Evolutionary conservation across 2,329 filamentous ascomycete species (phyloP).

Genomic region (Cryphonectria nitschkei): DNA sequence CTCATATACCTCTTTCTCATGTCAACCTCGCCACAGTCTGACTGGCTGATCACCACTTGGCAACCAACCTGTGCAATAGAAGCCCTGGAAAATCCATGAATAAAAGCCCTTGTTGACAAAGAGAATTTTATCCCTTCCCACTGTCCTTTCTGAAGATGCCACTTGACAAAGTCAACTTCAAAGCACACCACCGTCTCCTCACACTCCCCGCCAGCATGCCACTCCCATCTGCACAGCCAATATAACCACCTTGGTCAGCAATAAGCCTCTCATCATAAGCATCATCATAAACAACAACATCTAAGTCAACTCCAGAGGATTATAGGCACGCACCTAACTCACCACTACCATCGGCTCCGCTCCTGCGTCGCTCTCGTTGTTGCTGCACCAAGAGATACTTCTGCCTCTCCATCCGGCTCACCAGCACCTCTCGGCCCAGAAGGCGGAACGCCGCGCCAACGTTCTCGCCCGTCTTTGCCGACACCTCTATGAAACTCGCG

Average conservation of each 20-base stretch:
- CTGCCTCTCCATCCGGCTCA: slow-evolving; percentile 30
- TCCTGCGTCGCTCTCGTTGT: not conserved
- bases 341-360: not conserved
- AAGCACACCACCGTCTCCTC: slow-evolving; percentile 19
- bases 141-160: slow-evolving; percentile 22
- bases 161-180: slow-evolving; percentile 18
- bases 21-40: not conserved
- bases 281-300: slow-evolving; percentile 17
- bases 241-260: slow-evolving; percentile 10
- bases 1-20: not conserved
- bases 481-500: slow-evolving; percentile 40
- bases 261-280: slow-evolving; percentile 5
- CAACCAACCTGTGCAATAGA: not conserved
- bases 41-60: not conserved
- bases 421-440: slow-evolving; percentile 41
- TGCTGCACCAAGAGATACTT: slow-evolving; percentile 3
- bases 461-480: slow-evolving; percentile 42
- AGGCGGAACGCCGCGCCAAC: slow-evolving; percentile 40
- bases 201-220: slow-evolving; percentile 16
- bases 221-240: slow-evolving; percentile 16
- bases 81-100: not conserved
- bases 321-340: slow-evolving; percentile 17
- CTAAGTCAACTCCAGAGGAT: slow-evolving; percentile 16
- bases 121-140: not conserved
- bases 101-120: not conserved